Percentiles rank a stretch among this genome's conserved stretches.
Evolutionary conservation across 2,329 filamentous ascomycete species (phyloP).

Genomic region (Hymenoscyphus fraxineus): DNA sequence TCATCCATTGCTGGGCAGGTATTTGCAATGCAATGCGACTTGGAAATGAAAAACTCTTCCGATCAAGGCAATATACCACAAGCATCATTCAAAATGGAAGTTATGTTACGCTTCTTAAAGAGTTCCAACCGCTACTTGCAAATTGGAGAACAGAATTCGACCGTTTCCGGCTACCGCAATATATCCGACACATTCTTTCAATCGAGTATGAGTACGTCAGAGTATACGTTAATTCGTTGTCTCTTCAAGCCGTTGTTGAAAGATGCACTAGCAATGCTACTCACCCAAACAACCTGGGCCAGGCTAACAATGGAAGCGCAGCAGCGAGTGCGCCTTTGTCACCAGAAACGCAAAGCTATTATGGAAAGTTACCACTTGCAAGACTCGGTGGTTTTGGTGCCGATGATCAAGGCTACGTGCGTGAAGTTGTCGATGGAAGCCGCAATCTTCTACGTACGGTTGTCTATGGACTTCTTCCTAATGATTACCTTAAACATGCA

Average conservation of each 20-base stretch:
- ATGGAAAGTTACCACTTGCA: constrained; percentile 60
- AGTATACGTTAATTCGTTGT: constrained; percentile 91
- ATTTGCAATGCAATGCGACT: constrained; percentile 90
- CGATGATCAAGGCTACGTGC: constrained; percentile 69
- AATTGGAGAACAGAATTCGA: constrained; percentile 83
- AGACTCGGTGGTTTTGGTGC: constrained; percentile 61
- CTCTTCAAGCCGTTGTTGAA: constrained; percentile 91
- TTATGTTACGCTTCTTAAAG: constrained; percentile 76
- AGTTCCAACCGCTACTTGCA: constrained; percentile 73
- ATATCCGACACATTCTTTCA: constrained; percentile 70
- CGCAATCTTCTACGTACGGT: constrained; percentile 74
- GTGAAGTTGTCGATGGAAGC: constrained; percentile 72
- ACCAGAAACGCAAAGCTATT: constrained; percentile 62
- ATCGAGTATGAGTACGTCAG: constrained; percentile 96
- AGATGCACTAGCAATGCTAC: constrained; percentile 72
- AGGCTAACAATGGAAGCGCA: constrained; percentile 37
- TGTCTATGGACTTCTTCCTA: constrained; percentile 69
- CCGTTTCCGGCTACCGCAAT: constrained; percentile 63
- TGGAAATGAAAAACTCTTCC: constrained; percentile 84
- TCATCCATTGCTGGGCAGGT: constrained; percentile 86
- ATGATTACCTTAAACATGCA: constrained; percentile 74
- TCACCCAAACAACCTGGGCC: constrained; percentile 33
- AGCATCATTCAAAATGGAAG: constrained; percentile 82
- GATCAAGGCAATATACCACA: constrained; percentile 80
- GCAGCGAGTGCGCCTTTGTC: constrained; percentile 45